Evolutionary conservation across 2,329 filamentous ascomycete species (phyloP).

Genomic region (Huntiella decipiens): DNA sequence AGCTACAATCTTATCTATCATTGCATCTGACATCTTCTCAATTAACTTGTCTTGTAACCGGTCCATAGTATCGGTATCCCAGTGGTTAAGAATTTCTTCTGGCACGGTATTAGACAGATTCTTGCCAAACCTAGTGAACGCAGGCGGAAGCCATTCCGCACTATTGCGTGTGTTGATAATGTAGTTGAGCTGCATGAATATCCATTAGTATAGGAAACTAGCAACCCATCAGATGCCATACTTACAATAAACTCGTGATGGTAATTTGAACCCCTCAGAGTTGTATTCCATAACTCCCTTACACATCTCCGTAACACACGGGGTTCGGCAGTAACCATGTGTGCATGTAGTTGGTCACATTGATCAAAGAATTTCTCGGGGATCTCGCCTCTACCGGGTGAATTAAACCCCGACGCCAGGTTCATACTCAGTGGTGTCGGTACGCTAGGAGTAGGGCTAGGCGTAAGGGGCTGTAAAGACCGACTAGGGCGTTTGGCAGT

Average conservation of each 20-base stretch:
- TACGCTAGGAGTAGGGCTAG: too few species aligned
- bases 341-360: neutral
- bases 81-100: conserved; percentile 20
- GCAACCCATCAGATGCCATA: neutral
- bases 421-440: too few species aligned
- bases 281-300: conserved; percentile 27
- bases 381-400: too few species aligned
- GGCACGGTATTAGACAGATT: conserved; percentile 24
- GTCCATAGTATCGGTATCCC: conserved; percentile 19
- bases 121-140: conserved; percentile 26
- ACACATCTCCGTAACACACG: conserved; percentile 24
- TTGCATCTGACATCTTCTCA: conserved; percentile 25
- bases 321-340: conserved; percentile 14
- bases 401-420: too few species aligned
- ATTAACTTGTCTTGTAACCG: conserved; percentile 31
- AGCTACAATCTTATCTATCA: conserved; percentile 34
- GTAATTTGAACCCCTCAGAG: conserved; percentile 25
- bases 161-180: too few species aligned
- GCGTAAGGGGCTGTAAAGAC: too few species aligned
- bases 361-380: neutral
- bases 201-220: neutral
- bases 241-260: conserved; percentile 28
- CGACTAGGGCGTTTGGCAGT: too few species aligned
- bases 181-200: conserved; percentile 19
- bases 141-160: too few species aligned